Conservation (phyloP, 23 red algal genomes). For the Cyanidioschyzon merolae region DNA sequence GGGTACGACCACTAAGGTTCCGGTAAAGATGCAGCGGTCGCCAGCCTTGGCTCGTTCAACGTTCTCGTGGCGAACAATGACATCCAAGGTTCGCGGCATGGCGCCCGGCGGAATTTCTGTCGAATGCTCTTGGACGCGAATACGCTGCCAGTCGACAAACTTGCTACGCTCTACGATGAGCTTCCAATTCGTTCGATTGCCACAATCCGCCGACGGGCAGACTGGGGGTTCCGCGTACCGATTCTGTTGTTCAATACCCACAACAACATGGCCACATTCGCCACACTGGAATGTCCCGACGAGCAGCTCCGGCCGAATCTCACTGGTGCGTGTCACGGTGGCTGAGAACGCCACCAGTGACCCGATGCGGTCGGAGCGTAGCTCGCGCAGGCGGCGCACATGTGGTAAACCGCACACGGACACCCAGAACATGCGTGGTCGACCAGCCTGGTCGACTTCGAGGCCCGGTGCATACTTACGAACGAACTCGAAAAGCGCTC, state of each 20-base stretch:
- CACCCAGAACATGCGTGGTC: conserved; percentile 51
- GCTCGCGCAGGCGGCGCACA: conserved; percentile 68
- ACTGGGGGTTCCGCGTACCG: conserved; percentile 86
- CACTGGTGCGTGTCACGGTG: conserved; percentile 86
- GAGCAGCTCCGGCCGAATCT: conserved; percentile 85
- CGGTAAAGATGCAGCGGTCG: conserved; percentile 72
- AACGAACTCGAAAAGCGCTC: conserved; percentile 48
- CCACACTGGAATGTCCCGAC: conserved; percentile 57
- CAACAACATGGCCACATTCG: conserved; percentile 54
- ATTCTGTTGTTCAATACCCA: conserved; percentile 86
- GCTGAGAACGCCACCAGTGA: conserved; percentile 56
- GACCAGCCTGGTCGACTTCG: conserved; percentile 19
- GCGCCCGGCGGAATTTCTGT: conserved; percentile 95
- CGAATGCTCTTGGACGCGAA: conserved; percentile 79
- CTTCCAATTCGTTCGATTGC: conserved; percentile 72
- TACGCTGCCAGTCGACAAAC: conserved; percentile 93
- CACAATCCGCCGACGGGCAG: conserved; percentile 50
- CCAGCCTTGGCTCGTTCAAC: conserved; percentile 95
- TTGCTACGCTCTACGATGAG: conserved; percentile 56
- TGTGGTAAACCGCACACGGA: conserved; percentile 75
- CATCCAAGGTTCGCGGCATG: conserved; percentile 89
- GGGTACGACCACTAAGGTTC: conserved; percentile 83
- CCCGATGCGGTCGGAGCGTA: conserved; percentile 70
- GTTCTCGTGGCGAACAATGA: conserved; percentile 91
- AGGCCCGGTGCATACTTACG: conserved; percentile 35